Conservation (phyloP, 768 basidiomycete species). For the Glaciozyma martinii region DNA sequence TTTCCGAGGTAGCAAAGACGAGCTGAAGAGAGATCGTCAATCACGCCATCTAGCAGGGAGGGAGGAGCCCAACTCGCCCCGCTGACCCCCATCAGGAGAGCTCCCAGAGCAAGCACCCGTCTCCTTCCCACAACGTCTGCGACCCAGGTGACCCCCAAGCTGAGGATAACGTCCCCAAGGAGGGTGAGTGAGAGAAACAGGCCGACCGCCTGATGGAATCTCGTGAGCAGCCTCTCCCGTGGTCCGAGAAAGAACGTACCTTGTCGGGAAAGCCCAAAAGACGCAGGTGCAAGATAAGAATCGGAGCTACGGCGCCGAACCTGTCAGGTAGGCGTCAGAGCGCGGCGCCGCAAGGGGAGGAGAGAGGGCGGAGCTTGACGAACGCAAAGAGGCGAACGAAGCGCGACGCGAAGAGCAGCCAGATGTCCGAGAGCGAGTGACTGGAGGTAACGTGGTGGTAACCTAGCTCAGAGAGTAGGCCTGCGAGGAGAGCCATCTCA, state of each 20-base stretch:
- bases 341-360: no score
- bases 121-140: conserved; percentile 36
- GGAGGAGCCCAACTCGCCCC: conserved; percentile 27
- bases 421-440: no score
- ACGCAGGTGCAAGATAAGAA: conserved; percentile 36
- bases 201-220: conserved; percentile 24
- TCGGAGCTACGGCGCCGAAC: conserved; percentile 31
- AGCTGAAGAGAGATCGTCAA: not conserved
- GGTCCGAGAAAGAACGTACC: no score
- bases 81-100: conserved; percentile 33
- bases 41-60: not conserved
- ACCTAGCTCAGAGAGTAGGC: no score
- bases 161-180: conserved; percentile 35
- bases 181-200: conserved; percentile 38
- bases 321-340: not conserved
- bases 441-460: no score
- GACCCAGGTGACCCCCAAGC: conserved; percentile 32
- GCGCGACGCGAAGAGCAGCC: no score
- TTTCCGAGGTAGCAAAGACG: conserved; percentile 7
- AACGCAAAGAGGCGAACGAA: not conserved
- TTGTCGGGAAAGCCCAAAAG: conserved; percentile 33
- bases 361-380: no score
- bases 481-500: no score
- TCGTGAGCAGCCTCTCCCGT: no score
- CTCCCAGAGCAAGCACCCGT: conserved; percentile 32